Evolutionary conservation across 345 rosid species (phyloP).

Genomic region (Carallia pectinifolia): DNA sequence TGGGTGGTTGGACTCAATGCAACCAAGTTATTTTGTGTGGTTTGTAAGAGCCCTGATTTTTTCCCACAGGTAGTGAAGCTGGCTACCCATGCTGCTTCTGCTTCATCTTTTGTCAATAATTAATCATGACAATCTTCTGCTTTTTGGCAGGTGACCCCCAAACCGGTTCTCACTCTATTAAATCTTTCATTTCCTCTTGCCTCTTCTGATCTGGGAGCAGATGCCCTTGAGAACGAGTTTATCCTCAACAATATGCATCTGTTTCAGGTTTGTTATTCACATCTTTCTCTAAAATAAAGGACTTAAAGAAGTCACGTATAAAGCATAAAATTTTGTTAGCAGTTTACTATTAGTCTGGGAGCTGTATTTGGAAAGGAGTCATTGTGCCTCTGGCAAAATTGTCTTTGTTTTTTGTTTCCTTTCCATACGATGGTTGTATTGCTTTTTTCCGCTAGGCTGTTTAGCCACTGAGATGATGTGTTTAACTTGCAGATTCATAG

Average conservation of each 20-base stretch:
- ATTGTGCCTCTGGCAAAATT: neutral
- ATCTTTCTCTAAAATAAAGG: neutral
- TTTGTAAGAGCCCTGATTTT: conserved; percentile 63
- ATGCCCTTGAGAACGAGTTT: conserved; percentile 87
- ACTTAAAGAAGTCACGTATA: too few species aligned
- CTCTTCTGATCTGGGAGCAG: conserved; percentile 91
- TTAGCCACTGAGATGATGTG: neutral
- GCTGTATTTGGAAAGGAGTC: too few species aligned
- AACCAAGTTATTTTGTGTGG: conserved; percentile 67
- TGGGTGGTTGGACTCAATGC: conserved; percentile 85
- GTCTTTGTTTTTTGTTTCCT: conserved; percentile 10
- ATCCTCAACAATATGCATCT: conserved; percentile 60
- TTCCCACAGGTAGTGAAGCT: conserved; percentile 66
- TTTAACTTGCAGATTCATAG: conserved; percentile 57
- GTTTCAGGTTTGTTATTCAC: conserved; percentile 50
- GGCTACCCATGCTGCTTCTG: conserved; percentile 5
- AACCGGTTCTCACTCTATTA: conserved; percentile 71
- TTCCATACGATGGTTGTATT: neutral
- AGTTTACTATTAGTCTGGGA: too few species aligned
- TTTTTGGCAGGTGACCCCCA: conserved; percentile 71
- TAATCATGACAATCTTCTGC: conserved; percentile 14
- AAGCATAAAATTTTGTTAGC: neutral
- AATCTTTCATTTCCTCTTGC: conserved; percentile 75
- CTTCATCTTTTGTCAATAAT: neutral
- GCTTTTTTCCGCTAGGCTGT: neutral